phyloP scores from a whole-genome alignment of 257 asterid genomes.

The Lantana camara region DNA sequence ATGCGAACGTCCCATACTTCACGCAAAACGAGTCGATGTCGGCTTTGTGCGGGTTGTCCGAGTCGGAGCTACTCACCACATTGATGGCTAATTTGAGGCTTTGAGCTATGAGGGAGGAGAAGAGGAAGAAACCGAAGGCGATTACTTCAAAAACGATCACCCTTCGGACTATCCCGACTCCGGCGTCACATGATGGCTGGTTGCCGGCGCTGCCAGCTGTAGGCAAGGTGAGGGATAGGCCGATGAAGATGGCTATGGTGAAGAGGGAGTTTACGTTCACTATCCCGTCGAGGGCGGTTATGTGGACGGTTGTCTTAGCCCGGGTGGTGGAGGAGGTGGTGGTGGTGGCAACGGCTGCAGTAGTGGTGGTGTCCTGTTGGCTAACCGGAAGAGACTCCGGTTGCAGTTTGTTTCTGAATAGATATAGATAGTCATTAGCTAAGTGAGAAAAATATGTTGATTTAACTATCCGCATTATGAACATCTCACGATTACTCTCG shows the following conservation, averaged over 20 bases:
- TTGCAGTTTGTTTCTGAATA: neutral
- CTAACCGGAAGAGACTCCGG: neutral
- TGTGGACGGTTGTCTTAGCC: constrained; percentile 32
- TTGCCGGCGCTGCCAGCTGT: constrained; percentile 24
- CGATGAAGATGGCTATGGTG: constrained; percentile 43
- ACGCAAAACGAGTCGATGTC: constrained; percentile 23
- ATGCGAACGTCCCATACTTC: constrained; percentile 30
- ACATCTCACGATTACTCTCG: no score
- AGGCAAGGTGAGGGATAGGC: constrained; percentile 36
- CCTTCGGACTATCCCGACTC: constrained; percentile 9
- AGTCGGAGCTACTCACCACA: constrained; percentile 27
- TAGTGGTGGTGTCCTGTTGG: constrained; percentile 1
- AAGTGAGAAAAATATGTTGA: no score
- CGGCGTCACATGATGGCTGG: constrained; percentile 26
- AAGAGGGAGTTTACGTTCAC: constrained; percentile 47
- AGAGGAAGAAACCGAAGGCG: constrained; percentile 47
- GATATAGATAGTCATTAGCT: neutral
- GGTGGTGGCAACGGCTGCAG: neutral
- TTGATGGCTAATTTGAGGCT: constrained; percentile 41
- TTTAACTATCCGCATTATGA: no score
- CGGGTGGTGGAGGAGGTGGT: neutral
- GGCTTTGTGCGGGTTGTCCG: constrained; percentile 27
- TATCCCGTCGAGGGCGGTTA: constrained; percentile 46
- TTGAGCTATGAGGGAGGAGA: constrained; percentile 44
- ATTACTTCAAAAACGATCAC: constrained; percentile 40